These are phyloP conservation scores for Cercospora citrullina DNA, from an alignment of 2,329 filamentous ascomycete species.

Conservation along the genomic window DNA sequence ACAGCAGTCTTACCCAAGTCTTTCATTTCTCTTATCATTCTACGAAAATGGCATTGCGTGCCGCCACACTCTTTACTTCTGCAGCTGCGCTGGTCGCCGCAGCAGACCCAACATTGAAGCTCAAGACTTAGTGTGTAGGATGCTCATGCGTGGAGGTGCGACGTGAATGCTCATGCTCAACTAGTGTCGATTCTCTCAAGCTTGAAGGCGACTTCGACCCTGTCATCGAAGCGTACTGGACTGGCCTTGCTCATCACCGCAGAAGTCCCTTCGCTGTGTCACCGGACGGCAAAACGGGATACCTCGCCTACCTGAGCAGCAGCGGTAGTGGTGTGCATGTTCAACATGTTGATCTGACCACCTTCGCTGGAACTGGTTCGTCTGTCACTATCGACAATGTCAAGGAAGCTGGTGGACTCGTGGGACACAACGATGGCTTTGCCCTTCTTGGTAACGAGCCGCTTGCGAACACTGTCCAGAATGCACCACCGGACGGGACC, in stretches of 20 bases:
- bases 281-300: slow-evolving; percentile 59
- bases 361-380: slow-evolving; percentile 56
- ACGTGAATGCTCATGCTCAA: not conserved
- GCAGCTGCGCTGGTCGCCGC: slow-evolving; percentile 38
- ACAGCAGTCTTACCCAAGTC: not conserved
- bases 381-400: slow-evolving; percentile 55
- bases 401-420: slow-evolving; percentile 61
- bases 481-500: slow-evolving; percentile 50
- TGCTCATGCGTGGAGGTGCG: not conserved
- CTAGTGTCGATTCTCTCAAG: slow-evolving; percentile 44
- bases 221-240: slow-evolving; percentile 63
- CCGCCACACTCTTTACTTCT: slow-evolving; percentile 25
- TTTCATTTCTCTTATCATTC: slow-evolving; percentile 16
- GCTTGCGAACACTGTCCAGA: slow-evolving; percentile 52
- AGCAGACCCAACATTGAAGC: slow-evolving; percentile 44
- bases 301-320: slow-evolving; percentile 61
- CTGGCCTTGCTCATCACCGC: slow-evolving; percentile 60
- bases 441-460: slow-evolving; percentile 62
- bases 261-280: slow-evolving; percentile 64
- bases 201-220: slow-evolving; percentile 58
- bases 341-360: slow-evolving; percentile 56
- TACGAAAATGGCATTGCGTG: slow-evolving; percentile 22
- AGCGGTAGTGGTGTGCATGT: slow-evolving; percentile 59
- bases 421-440: slow-evolving; percentile 64
- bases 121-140: slow-evolving; percentile 39